These are phyloP conservation scores for Aspergillus indologenus DNA, from an alignment of 495 filamentous ascomycete genomes.

Conservation along the genomic window DNA sequence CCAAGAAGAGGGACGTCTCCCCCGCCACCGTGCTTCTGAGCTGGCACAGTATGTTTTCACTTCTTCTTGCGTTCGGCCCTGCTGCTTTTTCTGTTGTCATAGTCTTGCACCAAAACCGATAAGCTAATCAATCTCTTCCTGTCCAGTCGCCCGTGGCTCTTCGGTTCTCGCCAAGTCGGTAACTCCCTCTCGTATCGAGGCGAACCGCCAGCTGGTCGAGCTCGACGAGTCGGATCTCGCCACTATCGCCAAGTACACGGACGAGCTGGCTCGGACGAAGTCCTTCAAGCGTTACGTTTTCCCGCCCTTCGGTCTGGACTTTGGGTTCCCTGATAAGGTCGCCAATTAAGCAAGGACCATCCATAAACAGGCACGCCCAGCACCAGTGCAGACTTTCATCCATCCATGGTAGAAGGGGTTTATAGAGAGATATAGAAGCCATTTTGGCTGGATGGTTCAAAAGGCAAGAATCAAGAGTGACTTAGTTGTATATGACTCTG, in stretches of 20 bases:
- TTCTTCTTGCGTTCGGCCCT: background rate
- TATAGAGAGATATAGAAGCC: slow-evolving; percentile 6
- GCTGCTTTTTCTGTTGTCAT: background rate
- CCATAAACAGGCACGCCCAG: too few species aligned
- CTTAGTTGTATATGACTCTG: background rate
- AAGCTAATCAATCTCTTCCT: background rate
- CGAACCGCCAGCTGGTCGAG: slow-evolving; percentile 66
- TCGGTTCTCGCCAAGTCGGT: slow-evolving; percentile 81
- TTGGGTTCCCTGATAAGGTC: slow-evolving; percentile 73
- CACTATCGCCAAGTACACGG: slow-evolving; percentile 58
- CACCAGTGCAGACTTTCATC: background rate
- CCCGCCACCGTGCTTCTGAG: slow-evolving; percentile 65
- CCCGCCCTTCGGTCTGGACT: slow-evolving; percentile 72
- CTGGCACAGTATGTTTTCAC: slow-evolving; percentile 60
- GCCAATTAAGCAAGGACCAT: slow-evolving; percentile 2
- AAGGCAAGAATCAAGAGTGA: background rate
- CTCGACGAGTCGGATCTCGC: slow-evolving; percentile 65
- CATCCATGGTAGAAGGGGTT: slow-evolving; percentile 1
- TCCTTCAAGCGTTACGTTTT: slow-evolving; percentile 70
- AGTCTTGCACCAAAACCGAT: too few species aligned
- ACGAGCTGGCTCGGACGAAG: slow-evolving; percentile 55
- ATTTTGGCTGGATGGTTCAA: background rate
- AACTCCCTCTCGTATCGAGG: slow-evolving; percentile 68
- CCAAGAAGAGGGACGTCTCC: slow-evolving; percentile 63
- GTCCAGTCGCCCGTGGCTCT: slow-evolving; percentile 62